Percentiles rank a stretch among this genome's conserved stretches.
phyloP scores from a whole-genome alignment of 352 stramenopile genomes.

The Labyrinthula sp. region DNA sequence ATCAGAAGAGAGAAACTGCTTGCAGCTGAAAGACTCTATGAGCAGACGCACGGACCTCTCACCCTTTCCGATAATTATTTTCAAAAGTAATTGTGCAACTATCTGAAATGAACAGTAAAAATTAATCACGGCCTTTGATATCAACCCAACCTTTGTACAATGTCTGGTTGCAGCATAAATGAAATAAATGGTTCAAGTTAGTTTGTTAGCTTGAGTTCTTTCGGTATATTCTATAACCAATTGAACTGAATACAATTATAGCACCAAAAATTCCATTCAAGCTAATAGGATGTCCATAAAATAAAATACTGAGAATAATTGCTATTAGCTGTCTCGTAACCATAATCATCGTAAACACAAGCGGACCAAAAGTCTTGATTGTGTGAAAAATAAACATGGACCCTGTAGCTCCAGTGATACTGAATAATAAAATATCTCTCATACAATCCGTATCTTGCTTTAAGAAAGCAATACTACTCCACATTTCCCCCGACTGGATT shows the following conservation, averaged over 20 bases:
- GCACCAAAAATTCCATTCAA: constrained; percentile 1
- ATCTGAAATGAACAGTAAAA: too few species aligned
- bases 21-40: too few species aligned
- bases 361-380: constrained; percentile 86
- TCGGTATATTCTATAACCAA: constrained; percentile 22
- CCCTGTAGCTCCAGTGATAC: constrained; percentile 73
- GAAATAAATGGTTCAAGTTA: too few species aligned
- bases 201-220: too few species aligned
- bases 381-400: constrained; percentile 99
- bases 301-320: constrained; percentile 17
- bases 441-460: constrained; percentile 1
- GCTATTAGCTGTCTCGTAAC: constrained; percentile 86
- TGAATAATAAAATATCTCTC: constrained; percentile 46
- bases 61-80: too few species aligned
- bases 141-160: too few species aligned
- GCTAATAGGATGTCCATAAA: constrained; percentile 20
- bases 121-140: too few species aligned
- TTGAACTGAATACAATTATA: constrained; percentile 19
- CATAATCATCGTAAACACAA: constrained; percentile 84
- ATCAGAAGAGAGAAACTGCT: too few species aligned
- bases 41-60: too few species aligned
- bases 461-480: constrained; percentile 14
- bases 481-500: constrained; percentile 25
- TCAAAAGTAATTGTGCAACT: too few species aligned
- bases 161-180: too few species aligned